Conservation (phyloP, 352 stramenopile species). For the Pythium grandisporangium region DNA sequence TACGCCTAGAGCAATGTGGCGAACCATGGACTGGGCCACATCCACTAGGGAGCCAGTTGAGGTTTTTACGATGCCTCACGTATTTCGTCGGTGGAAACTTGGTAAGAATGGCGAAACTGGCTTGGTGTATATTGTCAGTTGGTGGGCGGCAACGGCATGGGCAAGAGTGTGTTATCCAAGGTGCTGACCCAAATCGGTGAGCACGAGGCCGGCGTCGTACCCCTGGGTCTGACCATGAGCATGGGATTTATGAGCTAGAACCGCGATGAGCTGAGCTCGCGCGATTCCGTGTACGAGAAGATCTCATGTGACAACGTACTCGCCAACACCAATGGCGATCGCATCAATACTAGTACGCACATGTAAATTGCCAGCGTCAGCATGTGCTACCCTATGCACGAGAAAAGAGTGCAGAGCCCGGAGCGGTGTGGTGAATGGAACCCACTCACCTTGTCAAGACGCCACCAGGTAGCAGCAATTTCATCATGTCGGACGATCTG, state of each 20-base stretch:
- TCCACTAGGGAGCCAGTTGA: too few species aligned
- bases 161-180: conserved; percentile 96
- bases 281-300: conserved; percentile 73
- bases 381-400: conserved; percentile 71
- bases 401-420: conserved; percentile 70
- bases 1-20: too few species aligned
- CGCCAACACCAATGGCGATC: conserved; percentile 59
- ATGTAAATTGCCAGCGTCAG: conserved; percentile 88
- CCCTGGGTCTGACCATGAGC: conserved; percentile 71
- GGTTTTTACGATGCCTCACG: too few species aligned
- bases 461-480: conserved; percentile 72
- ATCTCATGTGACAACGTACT: conserved; percentile 85
- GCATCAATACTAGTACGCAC: conserved; percentile 73
- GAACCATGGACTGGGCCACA: too few species aligned
- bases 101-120: too few species aligned
- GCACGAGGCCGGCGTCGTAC: conserved; percentile 67
- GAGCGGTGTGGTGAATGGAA: conserved; percentile 82
- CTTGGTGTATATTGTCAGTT: too few species aligned
- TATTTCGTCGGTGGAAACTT: too few species aligned
- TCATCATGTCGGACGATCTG: conserved; percentile 85
- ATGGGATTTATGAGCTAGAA: conserved; percentile 74
- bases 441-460: conserved; percentile 83
- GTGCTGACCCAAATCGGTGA: conserved; percentile 91
- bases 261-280: conserved; percentile 54
- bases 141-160: conserved; percentile 96